Evolutionary conservation across 805 yeast species (phyloP).

Genomic region (Danielozyma ontarioensis): DNA sequence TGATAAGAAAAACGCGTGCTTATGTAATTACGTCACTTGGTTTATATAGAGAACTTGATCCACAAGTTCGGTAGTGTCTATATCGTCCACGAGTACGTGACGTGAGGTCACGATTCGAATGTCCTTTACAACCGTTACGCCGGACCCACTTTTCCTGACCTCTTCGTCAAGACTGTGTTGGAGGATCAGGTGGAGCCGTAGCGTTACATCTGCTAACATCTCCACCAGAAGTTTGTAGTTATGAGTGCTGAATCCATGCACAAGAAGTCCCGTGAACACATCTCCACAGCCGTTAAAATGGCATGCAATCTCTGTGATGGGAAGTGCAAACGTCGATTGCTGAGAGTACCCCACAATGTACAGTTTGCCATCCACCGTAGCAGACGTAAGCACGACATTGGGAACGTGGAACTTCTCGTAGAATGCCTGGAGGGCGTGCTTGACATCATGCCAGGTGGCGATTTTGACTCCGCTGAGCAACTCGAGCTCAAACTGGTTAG

Average conservation of each 20-base stretch:
- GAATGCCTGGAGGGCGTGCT: conserved; percentile 37
- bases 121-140: conserved; percentile 25
- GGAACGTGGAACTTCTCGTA: conserved; percentile 39
- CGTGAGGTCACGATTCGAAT: conserved; percentile 34
- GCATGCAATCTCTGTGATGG: conserved; percentile 49
- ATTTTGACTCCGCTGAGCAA: conserved; percentile 46
- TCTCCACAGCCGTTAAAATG: conserved; percentile 74
- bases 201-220: conserved; percentile 21
- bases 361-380: conserved; percentile 31
- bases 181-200: conserved; percentile 24
- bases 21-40: background rate
- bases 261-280: conserved; percentile 56
- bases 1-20: background rate
- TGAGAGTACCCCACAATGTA: conserved; percentile 36
- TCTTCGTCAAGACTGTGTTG: conserved; percentile 19
- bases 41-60: background rate
- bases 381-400: conserved; percentile 57
- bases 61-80: background rate
- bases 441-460: conserved; percentile 28
- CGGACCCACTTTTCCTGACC: conserved; percentile 5
- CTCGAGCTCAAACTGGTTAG: conserved; percentile 75
- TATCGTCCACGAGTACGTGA: conserved; percentile 14
- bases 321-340: conserved; percentile 13
- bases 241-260: conserved; percentile 40
- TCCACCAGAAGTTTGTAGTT: conserved; percentile 15